phyloP scores from a whole-genome alignment of 768 basidiomycete genomes.

The Leccinum aurantiacum region DNA sequence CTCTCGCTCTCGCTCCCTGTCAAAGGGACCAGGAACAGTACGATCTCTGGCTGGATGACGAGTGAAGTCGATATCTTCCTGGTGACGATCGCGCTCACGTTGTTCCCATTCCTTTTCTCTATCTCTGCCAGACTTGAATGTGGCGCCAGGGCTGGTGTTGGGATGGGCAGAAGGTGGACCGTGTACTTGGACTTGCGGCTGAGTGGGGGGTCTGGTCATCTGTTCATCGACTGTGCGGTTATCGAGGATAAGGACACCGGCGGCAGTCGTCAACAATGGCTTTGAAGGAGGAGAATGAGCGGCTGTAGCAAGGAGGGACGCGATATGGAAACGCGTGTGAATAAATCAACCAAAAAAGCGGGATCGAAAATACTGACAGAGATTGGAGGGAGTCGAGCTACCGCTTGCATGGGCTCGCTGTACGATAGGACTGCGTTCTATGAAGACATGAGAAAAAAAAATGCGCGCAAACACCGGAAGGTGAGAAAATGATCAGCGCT shows the following conservation, averaged over 20 bases:
- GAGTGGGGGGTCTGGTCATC: constrained; percentile 24
- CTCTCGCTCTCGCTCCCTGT: constrained; percentile 31
- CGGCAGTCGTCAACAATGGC: constrained; percentile 25
- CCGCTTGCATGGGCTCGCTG: constrained; percentile 29
- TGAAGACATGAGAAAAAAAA: constrained; percentile 12
- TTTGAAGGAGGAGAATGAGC: constrained; percentile 31
- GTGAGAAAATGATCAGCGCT: constrained; percentile 9
- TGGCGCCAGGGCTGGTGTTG: constrained; percentile 22
- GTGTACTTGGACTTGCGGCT: constrained; percentile 20
- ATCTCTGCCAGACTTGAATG: constrained; percentile 26
- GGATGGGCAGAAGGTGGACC: constrained; percentile 19
- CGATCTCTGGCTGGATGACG: constrained; percentile 30
- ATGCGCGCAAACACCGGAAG: constrained; percentile 1
- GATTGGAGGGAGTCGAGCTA: constrained; percentile 26
- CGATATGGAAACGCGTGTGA: constrained; percentile 9
- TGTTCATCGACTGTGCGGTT: constrained; percentile 33
- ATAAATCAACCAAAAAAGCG: neutral
- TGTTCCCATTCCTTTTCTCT: constrained; percentile 28
- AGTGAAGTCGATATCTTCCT: constrained; percentile 29
- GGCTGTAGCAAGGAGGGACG: constrained; percentile 11
- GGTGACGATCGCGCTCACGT: constrained; percentile 30
- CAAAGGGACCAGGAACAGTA: constrained; percentile 17
- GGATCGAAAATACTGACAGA: constrained; percentile 20
- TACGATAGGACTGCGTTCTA: constrained; percentile 32
- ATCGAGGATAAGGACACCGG: constrained; percentile 31